These are phyloP conservation scores for Nemania sp. DNA, from an alignment of 2,329 filamentous ascomycete genomes.

Conservation along the genomic window DNA sequence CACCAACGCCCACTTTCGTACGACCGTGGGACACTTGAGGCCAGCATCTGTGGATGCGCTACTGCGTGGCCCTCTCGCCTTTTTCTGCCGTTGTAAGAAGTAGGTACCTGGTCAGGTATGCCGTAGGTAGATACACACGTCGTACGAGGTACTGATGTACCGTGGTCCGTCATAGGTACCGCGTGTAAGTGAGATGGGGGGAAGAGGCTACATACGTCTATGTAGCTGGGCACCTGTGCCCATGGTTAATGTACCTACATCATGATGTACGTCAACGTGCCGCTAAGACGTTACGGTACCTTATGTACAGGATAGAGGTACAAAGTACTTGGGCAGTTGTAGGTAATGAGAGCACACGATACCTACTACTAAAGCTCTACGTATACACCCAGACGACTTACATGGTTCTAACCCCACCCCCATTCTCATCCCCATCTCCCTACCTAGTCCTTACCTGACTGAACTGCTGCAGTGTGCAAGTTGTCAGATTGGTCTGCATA, in stretches of 20 bases:
- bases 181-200: neutral
- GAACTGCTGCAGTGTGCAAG: neutral
- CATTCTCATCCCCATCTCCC: neutral
- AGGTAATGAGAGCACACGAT: neutral
- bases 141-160: neutral
- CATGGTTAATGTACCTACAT: too few relatives aligned
- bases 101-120: neutral
- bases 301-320: too few relatives aligned
- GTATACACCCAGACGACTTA: conserved; percentile 2
- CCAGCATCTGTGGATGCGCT: neutral
- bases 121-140: neutral
- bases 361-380: neutral
- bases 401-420: conserved; percentile 8
- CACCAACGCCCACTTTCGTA: neutral
- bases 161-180: neutral
- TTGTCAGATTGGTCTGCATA: neutral
- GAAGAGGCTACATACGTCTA: neutral
- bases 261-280: neutral
- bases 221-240: neutral
- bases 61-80: conserved; percentile 17
- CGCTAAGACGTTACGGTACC: neutral
- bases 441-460: neutral
- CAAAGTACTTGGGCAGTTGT: too few relatives aligned
- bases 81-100: neutral
- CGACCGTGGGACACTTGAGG: conserved; percentile 3